Base-by-base conservation (phyloP, 2,329 filamentous ascomycete species). In the Parastagonospora avenae region DNA sequence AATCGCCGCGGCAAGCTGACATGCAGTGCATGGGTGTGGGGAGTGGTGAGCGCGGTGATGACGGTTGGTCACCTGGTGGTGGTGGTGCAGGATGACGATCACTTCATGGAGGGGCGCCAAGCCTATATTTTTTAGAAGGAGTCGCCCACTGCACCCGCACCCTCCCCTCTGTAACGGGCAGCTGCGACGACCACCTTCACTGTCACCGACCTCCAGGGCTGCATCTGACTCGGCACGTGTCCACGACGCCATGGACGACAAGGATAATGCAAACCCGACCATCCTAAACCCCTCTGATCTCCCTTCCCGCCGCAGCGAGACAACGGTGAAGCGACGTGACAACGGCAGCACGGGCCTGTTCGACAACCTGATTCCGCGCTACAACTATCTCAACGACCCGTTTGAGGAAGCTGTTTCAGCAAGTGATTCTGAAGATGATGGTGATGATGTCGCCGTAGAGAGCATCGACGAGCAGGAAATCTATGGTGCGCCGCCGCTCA, bases 401-500 rank as follows among this genome's bases (percentile, higher is more conserved):
- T 80, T 82, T 48, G 74, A 60, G 55, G 70, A 55, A 64, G 71
- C 59, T 41, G 61, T 49, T 27, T 71, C 68, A 42, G 72, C 73
- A 19, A 73, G 69, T 41, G 64, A 72, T 41, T 74, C 74, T 7
- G 84, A 86, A 50, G 84, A 87, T 52, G 81, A 85, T 42, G 81
- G 85, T 42, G 84, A 87, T 51, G 81, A 85, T 42, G 81, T 85
- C 42, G 78, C 80, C 1, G 80, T 86, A 31, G 92, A 97, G 64
- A 89, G 90, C 50, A 96, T 99, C 62, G 94, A 99, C 70, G 91
- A 95, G 73, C 94, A 97, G 74, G 94, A 99, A 76, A 93, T 99
- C 36, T 99, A 93, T 71, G 92, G 91, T 94, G 54, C 44, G 67
- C 38, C 41, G 43, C 44, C 51, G 39, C 55, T 47, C 47, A 32